Conservation (phyloP, 2,329 filamentous ascomycete genomes). For the Leptodontidium sp. region DNA sequence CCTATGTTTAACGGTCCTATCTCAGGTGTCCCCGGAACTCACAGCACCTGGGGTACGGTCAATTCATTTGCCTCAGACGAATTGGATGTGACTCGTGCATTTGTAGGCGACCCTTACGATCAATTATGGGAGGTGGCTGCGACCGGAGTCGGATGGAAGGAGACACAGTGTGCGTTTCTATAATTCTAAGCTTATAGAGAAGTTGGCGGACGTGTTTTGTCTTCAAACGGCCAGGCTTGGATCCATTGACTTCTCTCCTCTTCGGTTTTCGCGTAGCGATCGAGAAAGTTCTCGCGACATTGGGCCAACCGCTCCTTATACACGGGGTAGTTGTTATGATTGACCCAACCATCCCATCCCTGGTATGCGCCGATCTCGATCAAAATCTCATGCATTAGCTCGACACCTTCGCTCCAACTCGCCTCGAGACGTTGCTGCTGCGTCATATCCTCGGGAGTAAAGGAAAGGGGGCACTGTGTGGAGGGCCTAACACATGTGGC, state of each 20-base stretch:
- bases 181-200: background rate
- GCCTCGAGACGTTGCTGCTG: background rate
- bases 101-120: no score
- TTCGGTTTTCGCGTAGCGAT: background rate
- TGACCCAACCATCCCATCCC: constrained; percentile 1
- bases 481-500: background rate
- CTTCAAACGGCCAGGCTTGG: background rate
- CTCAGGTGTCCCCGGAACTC: no score
- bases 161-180: background rate
- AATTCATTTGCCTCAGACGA: no score
- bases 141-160: no score
- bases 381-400: constrained; percentile 1
- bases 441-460: background rate
- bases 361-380: background rate
- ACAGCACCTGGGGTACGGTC: no score
- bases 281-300: background rate
- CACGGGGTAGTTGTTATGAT: background rate
- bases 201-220: background rate
- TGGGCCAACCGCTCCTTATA: background rate
- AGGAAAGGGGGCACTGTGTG: background rate
- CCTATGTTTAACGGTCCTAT: no score
- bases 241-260: background rate
- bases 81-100: no score
- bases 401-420: background rate
- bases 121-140: no score